Evolutionary conservation across 176 grass and related monocot genomes (phyloP).

Genomic region (Rhynchospora breviuscula): DNA sequence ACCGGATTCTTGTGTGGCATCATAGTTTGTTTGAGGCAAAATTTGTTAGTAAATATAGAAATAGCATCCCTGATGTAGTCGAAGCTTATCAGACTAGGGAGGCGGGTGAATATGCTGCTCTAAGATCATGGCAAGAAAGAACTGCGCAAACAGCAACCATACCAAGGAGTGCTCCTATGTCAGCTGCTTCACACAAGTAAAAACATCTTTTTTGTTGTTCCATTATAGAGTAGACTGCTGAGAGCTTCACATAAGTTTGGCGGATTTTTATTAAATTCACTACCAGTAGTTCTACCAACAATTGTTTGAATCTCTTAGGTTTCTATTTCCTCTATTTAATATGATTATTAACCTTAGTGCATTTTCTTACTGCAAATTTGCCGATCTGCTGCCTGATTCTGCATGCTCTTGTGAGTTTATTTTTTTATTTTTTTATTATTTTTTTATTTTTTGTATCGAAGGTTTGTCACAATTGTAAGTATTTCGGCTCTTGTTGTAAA

Average conservation of each 20-base stretch:
- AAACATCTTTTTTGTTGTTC: not conserved
- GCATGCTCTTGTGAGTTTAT: too few species aligned
- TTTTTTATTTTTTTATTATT: too few species aligned
- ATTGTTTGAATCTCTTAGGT: not conserved
- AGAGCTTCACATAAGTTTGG: not conserved
- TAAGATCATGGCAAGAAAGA: slow-evolving; percentile 13
- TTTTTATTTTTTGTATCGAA: too few species aligned
- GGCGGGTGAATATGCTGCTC: not conserved
- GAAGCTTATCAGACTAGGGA: slow-evolving; percentile 33
- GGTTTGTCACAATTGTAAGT: too few species aligned
- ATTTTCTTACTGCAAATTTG: too few species aligned
- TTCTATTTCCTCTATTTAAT: too few species aligned
- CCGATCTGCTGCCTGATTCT: too few species aligned
- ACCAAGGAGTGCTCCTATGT: not conserved
- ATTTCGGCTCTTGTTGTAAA: too few species aligned
- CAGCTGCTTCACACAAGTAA: not conserved
- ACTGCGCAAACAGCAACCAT: not conserved
- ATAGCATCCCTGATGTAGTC: slow-evolving; percentile 29
- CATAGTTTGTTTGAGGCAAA: slow-evolving; percentile 29
- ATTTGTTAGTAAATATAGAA: slow-evolving; percentile 29
- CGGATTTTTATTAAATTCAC: not conserved
- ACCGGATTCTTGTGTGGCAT: slow-evolving; percentile 3
- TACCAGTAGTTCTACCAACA: not conserved
- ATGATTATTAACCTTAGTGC: too few species aligned
- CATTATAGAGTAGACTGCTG: not conserved